Conservation (phyloP, 108 stramenopile species). For the Cyclostephanos invisitatus region DNA sequence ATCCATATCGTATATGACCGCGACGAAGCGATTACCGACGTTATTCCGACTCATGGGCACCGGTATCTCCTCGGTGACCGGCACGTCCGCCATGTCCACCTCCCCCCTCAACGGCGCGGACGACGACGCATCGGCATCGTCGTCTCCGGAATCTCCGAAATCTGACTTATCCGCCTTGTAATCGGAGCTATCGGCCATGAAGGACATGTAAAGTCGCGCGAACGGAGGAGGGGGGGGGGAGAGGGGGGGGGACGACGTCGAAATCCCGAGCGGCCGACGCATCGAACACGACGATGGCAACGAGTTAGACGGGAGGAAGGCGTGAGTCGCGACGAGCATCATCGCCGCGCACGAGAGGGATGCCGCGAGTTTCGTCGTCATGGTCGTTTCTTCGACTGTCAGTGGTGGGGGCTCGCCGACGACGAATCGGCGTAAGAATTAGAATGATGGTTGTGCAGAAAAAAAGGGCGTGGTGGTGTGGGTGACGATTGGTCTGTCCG, state of each 20-base stretch:
- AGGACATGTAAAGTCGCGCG: slow-evolving; percentile 13
- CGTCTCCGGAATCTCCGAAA: slow-evolving; percentile 32
- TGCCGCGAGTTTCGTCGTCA: background rate
- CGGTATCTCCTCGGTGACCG: slow-evolving; percentile 63
- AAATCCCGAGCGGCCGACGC: background rate
- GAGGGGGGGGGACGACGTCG: background rate
- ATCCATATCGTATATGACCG: slow-evolving; percentile 68
- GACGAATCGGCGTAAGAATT: background rate
- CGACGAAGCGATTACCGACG: slow-evolving; percentile 79
- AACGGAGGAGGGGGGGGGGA: background rate
- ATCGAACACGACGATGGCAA: background rate
- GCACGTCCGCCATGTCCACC: slow-evolving; percentile 59
- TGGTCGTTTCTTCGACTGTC: too few species aligned
- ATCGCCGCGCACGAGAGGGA: slow-evolving; percentile 7
- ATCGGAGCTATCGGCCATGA: slow-evolving; percentile 63
- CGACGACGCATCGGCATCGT: slow-evolving; percentile 18
- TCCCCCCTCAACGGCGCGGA: slow-evolving; percentile 18
- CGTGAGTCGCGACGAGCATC: background rate
- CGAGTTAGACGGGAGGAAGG: slow-evolving; percentile 8
- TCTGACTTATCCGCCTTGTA: slow-evolving; percentile 58
- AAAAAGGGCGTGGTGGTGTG: background rate
- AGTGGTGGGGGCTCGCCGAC: too few species aligned
- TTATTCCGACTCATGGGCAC: slow-evolving; percentile 79
- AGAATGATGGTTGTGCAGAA: background rate
- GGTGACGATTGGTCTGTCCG: background rate